Conservation (phyloP, 2,329 filamentous ascomycete genomes). For the Trichophyton equinum region DNA sequence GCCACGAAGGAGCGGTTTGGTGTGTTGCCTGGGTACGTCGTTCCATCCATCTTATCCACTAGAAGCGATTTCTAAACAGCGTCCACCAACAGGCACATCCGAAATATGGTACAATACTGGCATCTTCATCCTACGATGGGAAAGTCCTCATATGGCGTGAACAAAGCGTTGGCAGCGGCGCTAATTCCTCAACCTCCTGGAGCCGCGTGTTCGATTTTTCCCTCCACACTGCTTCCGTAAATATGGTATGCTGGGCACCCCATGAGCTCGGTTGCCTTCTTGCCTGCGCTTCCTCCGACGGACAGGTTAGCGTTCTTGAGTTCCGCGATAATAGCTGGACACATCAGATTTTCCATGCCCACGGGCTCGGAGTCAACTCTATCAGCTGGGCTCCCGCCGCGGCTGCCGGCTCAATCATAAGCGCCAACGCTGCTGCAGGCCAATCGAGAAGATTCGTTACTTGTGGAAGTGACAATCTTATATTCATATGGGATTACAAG, state of each 20-base stretch:
- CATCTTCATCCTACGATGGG: slow-evolving; percentile 89
- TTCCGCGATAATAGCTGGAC: slow-evolving; percentile 94
- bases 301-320: slow-evolving; percentile 84
- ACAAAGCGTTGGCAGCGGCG: slow-evolving; percentile 38
- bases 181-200: slow-evolving; percentile 46
- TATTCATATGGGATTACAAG: slow-evolving; percentile 88
- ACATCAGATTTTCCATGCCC: slow-evolving; percentile 78
- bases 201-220: slow-evolving; percentile 86
- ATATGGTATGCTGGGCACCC: slow-evolving; percentile 94
- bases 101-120: slow-evolving; percentile 96
- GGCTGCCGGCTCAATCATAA: slow-evolving; percentile 71
- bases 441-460: slow-evolving; percentile 79
- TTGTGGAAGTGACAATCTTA: slow-evolving; percentile 80
- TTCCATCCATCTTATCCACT: neutral
- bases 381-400: slow-evolving; percentile 89
- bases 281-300: slow-evolving; percentile 87
- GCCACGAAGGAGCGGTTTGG: slow-evolving; percentile 96
- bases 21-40: slow-evolving; percentile 70
- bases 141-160: slow-evolving; percentile 99
- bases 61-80: neutral
- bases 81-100: slow-evolving; percentile 55
- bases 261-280: slow-evolving; percentile 91
- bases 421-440: slow-evolving; percentile 50
- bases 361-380: slow-evolving; percentile 87
- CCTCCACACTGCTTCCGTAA: slow-evolving; percentile 89